Conservation (phyloP, 805 yeast genomes). For the Saturnispora sanitii region DNA sequence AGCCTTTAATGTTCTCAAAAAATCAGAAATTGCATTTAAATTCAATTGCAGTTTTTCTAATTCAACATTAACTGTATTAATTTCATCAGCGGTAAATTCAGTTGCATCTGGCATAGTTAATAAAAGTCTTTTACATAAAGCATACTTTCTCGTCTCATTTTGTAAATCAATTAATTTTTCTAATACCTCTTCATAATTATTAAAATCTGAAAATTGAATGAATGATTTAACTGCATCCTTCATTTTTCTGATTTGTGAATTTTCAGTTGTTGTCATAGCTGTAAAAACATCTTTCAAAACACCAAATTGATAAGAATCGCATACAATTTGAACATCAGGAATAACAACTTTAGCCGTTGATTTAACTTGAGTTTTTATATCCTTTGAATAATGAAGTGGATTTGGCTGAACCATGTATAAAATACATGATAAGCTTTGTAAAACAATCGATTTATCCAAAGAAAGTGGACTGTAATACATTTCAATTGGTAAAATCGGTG, state of each 20-base stretch:
- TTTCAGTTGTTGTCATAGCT: conserved; percentile 31
- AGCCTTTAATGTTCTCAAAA: conserved; percentile 23
- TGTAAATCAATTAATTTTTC: conserved; percentile 17
- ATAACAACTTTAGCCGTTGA: conserved; percentile 19
- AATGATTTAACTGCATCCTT: conserved; percentile 29
- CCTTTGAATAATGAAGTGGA: conserved; percentile 33
- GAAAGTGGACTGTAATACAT: conserved; percentile 41
- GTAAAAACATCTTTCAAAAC: conserved; percentile 40
- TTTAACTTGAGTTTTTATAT: conserved; percentile 14
- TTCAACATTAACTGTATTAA: conserved; percentile 18
- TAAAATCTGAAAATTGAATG: conserved; percentile 22
- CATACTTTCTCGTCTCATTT: conserved; percentile 16
- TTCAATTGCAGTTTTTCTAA: conserved; percentile 20
- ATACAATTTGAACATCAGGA: conserved; percentile 42
- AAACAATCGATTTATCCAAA: conserved; percentile 35
- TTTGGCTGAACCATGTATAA: conserved; percentile 43
- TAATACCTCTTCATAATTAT: conserved; percentile 18
- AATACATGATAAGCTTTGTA: conserved; percentile 45
- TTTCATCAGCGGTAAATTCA: conserved; percentile 7
- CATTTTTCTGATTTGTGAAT: conserved; percentile 31
- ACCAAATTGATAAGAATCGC: conserved; percentile 48
- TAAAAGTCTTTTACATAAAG: conserved; percentile 18
- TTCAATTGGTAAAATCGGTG: conserved; percentile 59
- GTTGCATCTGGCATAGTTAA: conserved; percentile 7
- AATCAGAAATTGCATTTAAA: conserved; percentile 21